Percentiles rank a stretch among this genome's conserved stretches.
These are phyloP conservation scores for Wallacemonas sp. DNA, from an alignment of 208 protist genomes.

Conservation along the genomic window DNA sequence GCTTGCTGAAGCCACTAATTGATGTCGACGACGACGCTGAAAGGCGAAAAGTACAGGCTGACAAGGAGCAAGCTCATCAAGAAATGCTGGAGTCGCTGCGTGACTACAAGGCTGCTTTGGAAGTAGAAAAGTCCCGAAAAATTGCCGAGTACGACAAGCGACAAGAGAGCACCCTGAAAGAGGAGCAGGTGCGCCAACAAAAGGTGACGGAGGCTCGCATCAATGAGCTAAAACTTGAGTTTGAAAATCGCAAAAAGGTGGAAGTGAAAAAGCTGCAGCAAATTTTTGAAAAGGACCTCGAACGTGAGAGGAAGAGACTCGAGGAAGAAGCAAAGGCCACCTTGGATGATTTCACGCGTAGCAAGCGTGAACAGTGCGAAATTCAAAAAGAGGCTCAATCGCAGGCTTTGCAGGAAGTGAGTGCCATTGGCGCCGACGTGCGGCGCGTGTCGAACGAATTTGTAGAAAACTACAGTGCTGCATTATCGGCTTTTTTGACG, in stretches of 20 bases:
- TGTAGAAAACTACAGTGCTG: constrained; percentile 4
- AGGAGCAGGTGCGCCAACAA: constrained; percentile 12
- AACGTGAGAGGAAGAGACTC: constrained; percentile 39
- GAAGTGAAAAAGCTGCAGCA: constrained; percentile 24
- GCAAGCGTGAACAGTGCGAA: constrained; percentile 36
- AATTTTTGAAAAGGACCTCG: constrained; percentile 29
- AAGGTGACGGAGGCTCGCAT: constrained; percentile 3
- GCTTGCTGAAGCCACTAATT: background rate
- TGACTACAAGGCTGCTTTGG: constrained; percentile 24
- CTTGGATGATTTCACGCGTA: constrained; percentile 36
- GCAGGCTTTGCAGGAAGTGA: constrained; percentile 29
- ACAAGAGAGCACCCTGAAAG: constrained; percentile 2
- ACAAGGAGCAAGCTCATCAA: constrained; percentile 22
- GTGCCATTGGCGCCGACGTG: background rate
- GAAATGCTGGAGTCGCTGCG: constrained; percentile 22
- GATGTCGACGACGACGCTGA: background rate
- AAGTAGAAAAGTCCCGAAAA: constrained; percentile 17
- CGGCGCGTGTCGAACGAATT: constrained; percentile 6
- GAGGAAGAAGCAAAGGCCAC: constrained; percentile 32
- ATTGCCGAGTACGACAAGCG: constrained; percentile 8
- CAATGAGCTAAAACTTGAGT: constrained; percentile 19
- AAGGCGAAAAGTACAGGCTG: background rate
- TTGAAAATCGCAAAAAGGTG: constrained; percentile 18
- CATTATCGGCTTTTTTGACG: constrained; percentile 21
- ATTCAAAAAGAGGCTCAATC: constrained; percentile 33